These are phyloP conservation scores for Trichoderma afroharzianum DNA, from an alignment of 2,329 filamentous ascomycete genomes.

Conservation along the genomic window DNA sequence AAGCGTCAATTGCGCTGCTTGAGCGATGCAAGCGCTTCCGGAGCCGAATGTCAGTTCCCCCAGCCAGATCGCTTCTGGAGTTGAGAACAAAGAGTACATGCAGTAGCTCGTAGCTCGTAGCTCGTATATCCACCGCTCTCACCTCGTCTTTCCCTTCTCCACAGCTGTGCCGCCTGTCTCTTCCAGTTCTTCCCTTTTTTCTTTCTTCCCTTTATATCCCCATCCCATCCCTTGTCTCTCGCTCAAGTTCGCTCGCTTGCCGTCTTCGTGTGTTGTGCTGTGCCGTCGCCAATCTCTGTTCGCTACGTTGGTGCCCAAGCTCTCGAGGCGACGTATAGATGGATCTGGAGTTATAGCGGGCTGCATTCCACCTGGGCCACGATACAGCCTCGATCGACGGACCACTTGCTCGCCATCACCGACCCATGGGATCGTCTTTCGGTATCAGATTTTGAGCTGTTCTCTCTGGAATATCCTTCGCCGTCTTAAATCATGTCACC, in stretches of 20 bases:
- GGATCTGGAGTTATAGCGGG: neutral
- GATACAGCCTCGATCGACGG: neutral
- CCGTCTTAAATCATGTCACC: constrained; percentile 26
- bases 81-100: neutral
- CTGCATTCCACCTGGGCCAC: neutral
- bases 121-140: neutral
- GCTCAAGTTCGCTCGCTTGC: constrained; percentile 11
- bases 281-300: neutral
- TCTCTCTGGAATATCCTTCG: constrained; percentile 5
- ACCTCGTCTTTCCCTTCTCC: constrained; percentile 9
- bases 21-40: constrained; percentile 15
- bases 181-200: constrained; percentile 13
- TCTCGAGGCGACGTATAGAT: neutral
- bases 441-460: constrained; percentile 10
- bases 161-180: constrained; percentile 1
- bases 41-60: neutral
- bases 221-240: constrained; percentile 12
- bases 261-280: neutral
- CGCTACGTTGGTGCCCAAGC: neutral
- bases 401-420: neutral
- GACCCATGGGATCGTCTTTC: neutral
- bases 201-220: constrained; percentile 4
- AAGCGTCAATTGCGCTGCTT: constrained; percentile 15
- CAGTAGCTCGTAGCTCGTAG: neutral
- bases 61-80: neutral